phyloP scores from a whole-genome alignment of 148 eudicot species.

The Fagopyrum homotropicum region DNA sequence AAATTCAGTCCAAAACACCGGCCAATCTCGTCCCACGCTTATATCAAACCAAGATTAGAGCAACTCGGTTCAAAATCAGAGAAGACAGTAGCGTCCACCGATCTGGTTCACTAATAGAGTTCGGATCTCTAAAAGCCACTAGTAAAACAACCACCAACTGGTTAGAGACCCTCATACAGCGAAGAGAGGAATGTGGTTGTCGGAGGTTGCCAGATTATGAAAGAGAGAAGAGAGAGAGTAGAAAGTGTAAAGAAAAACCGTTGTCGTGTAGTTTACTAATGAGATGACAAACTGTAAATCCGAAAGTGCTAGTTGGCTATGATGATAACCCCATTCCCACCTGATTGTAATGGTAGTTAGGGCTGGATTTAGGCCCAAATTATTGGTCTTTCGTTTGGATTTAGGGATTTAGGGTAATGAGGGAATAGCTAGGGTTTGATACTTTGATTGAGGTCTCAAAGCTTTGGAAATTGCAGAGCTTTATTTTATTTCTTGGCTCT shows the following conservation, averaged over 20 bases:
- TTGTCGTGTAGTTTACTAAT: neutral
- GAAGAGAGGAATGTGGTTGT: conserved; percentile 7
- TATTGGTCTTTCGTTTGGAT: neutral
- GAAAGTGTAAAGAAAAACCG: neutral
- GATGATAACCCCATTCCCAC: neutral
- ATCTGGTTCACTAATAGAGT: neutral
- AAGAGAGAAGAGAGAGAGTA: neutral
- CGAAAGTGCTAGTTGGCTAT: neutral
- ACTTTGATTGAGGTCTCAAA: neutral
- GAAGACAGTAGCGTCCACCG: neutral
- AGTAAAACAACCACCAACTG: neutral
- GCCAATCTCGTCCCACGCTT: neutral
- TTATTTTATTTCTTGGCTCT: neutral
- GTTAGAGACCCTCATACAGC: conserved; percentile 5
- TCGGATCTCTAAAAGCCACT: neutral
- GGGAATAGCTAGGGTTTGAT: neutral
- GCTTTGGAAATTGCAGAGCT: neutral
- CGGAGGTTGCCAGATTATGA: conserved; percentile 3
- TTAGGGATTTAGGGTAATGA: neutral
- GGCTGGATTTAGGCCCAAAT: neutral
- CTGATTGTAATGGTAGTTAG: neutral
- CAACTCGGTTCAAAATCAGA: neutral
- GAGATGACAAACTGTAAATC: conserved; percentile 9
- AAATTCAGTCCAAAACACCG: too few species aligned
- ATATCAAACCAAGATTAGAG: neutral